Conservation (phyloP, 148 eudicot genomes). For the Nepenthes gracilis region DNA sequence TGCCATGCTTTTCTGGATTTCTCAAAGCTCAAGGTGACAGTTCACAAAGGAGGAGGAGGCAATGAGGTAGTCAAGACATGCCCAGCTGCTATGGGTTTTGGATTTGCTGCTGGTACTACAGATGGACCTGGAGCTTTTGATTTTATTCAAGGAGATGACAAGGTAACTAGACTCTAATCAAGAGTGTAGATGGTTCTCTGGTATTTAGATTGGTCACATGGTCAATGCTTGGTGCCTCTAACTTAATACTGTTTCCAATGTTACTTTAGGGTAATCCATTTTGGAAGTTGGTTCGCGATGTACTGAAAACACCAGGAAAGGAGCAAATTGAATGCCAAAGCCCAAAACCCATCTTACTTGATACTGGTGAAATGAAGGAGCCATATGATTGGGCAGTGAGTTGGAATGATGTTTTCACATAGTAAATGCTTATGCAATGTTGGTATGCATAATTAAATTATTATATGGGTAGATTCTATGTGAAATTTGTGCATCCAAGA, state of each 20-base stretch:
- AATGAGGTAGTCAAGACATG: conserved; percentile 61
- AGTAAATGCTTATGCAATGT: neutral
- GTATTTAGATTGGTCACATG: conserved; percentile 1
- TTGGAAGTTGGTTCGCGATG: conserved; percentile 73
- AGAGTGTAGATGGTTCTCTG: neutral
- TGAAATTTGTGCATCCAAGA: too few relatives aligned
- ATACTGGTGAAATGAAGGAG: conserved; percentile 89
- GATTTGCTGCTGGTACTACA: conserved; percentile 97
- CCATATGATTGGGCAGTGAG: conserved; percentile 99
- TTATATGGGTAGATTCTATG: neutral
- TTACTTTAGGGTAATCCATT: conserved; percentile 71
- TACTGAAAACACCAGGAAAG: conserved; percentile 55
- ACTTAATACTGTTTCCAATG: neutral
- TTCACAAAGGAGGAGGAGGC: conserved; percentile 50
- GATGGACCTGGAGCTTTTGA: conserved; percentile 99
- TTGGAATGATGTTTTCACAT: conserved; percentile 7
- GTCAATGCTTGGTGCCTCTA: conserved; percentile 2
- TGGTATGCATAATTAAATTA: neutral
- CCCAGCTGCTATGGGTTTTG: conserved; percentile 97
- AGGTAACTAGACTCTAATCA: conserved; percentile 20
- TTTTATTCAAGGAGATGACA: conserved; percentile 84
- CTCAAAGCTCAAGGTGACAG: conserved; percentile 64
- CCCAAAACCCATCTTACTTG: conserved; percentile 85
- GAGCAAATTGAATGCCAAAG: conserved; percentile 67
- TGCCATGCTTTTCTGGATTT: conserved; percentile 75